Conservation (phyloP, 2,329 filamentous ascomycete genomes). For the Fusarium miscanthi region DNA sequence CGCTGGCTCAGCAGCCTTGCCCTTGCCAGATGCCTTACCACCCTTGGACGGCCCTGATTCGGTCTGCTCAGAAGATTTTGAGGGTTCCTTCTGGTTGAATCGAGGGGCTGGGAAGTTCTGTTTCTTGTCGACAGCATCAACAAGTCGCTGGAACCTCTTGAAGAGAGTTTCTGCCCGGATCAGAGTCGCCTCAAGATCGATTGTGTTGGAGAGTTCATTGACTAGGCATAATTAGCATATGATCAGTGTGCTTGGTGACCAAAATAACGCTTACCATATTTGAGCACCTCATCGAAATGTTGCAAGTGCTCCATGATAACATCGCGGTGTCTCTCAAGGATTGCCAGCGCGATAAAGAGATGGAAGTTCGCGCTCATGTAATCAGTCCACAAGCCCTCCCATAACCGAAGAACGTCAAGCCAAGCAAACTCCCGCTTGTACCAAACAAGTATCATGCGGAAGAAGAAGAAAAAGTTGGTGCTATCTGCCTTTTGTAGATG, state of each 20-base stretch:
- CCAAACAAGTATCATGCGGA: conserved; percentile 98
- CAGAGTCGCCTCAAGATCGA: conserved; percentile 88
- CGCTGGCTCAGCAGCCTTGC: conserved; percentile 52
- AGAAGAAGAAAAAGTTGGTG: conserved; percentile 99
- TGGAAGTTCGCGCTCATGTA: conserved; percentile 90
- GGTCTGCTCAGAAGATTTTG: conserved; percentile 27
- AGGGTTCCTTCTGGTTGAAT: conserved; percentile 28
- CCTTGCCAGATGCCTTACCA: conserved; percentile 45
- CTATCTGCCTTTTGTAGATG: conserved; percentile 91
- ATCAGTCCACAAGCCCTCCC: conserved; percentile 96
- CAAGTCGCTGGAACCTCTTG: conserved; percentile 84
- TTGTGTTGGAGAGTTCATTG: conserved; percentile 93
- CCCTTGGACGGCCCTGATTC: conserved; percentile 18
- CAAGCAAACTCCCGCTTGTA: conserved; percentile 98
- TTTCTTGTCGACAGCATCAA: conserved; percentile 94
- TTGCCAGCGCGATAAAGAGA: conserved; percentile 91
- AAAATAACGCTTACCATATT: conserved; percentile 76
- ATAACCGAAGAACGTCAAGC: conserved; percentile 85
- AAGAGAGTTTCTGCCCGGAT: conserved; percentile 91
- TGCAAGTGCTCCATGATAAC: conserved; percentile 95
- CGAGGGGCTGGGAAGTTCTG: conserved; percentile 77
- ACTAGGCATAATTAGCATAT: conserved; percentile 63
- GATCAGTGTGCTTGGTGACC: background rate
- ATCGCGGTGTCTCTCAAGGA: conserved; percentile 94
- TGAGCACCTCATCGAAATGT: conserved; percentile 96